Conservation (phyloP, 2,329 filamentous ascomycete species). For the Penicillium sp. region DNA sequence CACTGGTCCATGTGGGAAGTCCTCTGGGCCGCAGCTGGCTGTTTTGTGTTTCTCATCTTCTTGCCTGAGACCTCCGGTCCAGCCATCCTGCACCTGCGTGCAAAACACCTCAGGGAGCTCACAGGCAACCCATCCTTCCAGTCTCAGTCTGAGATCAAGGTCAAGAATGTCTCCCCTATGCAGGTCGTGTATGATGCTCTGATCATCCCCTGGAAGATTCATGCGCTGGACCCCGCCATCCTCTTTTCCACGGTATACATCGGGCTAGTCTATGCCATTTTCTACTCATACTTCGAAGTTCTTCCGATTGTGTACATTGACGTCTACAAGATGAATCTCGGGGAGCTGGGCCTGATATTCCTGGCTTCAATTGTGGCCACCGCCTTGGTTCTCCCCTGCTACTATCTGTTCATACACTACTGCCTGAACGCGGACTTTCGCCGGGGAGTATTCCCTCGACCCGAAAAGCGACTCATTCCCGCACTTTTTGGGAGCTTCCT, state of each 20-base stretch:
- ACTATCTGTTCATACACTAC: not conserved
- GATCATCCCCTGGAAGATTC: not conserved
- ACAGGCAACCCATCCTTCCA: not conserved
- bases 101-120: not conserved
- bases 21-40: conserved; percentile 38
- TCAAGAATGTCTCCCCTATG: not conserved
- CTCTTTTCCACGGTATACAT: not conserved
- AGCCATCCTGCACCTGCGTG: conserved; percentile 12
- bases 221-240: conserved; percentile 1
- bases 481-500: not conserved
- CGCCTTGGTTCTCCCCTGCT: not conserved
- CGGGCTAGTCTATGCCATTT: not conserved
- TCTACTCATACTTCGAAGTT: conserved; percentile 3
- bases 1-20: conserved; percentile 23
- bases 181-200: not conserved
- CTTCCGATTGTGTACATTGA: not conserved
- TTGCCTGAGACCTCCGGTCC: conserved; percentile 19
- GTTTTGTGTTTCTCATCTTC: conserved; percentile 53
- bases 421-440: not conserved
- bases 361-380: not conserved
- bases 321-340: not conserved
- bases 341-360: not conserved
- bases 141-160: not conserved
- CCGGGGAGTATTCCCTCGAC: not conserved
- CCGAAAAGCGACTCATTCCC: not conserved